These are phyloP conservation scores for Penicillium sp. DNA, from an alignment of 2,329 filamentous ascomycete genomes.

Conservation along the genomic window DNA sequence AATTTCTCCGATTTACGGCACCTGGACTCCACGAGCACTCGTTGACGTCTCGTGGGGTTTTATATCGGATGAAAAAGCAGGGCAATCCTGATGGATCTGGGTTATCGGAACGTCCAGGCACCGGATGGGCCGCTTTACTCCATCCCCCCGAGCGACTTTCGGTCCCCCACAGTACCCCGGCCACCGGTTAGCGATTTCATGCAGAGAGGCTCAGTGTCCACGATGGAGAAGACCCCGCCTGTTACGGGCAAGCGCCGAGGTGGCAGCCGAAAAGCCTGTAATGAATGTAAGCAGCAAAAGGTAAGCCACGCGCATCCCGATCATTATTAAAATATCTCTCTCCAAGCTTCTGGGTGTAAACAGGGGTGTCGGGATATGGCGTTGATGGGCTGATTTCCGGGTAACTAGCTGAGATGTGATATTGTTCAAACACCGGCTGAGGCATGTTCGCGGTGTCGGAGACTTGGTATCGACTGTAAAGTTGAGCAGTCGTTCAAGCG, in stretches of 20 bases:
- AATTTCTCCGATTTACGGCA: conserved; percentile 42
- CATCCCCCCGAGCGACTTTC: conserved; percentile 36
- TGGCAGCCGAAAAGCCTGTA: conserved; percentile 54
- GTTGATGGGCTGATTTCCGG: conserved; percentile 17
- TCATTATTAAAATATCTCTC: conserved; percentile 5
- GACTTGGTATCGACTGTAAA: conserved; percentile 60
- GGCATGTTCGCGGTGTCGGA: conserved; percentile 58
- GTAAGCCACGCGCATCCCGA: conserved; percentile 38
- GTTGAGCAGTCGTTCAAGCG: conserved; percentile 65
- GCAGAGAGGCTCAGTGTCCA: conserved; percentile 33
- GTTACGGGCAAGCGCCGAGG: conserved; percentile 48
- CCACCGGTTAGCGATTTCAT: conserved; percentile 32
- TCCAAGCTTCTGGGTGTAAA: neutral
- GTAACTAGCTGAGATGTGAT: conserved; percentile 65
- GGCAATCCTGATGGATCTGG: conserved; percentile 36
- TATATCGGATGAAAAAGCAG: conserved; percentile 29
- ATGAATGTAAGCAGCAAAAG: conserved; percentile 66
- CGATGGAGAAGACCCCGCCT: conserved; percentile 42
- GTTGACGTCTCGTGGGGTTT: conserved; percentile 27
- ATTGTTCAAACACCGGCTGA: conserved; percentile 61
- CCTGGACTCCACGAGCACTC: conserved; percentile 23
- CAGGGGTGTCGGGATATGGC: neutral
- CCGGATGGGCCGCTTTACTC: conserved; percentile 33
- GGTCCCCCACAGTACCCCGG: conserved; percentile 34
- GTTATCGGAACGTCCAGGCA: conserved; percentile 35